Percentiles rank a stretch among this genome's conserved stretches.
phyloP scores from a whole-genome alignment of 192 early-diverging fungal species.

The Dimargaris cristalligena region DNA sequence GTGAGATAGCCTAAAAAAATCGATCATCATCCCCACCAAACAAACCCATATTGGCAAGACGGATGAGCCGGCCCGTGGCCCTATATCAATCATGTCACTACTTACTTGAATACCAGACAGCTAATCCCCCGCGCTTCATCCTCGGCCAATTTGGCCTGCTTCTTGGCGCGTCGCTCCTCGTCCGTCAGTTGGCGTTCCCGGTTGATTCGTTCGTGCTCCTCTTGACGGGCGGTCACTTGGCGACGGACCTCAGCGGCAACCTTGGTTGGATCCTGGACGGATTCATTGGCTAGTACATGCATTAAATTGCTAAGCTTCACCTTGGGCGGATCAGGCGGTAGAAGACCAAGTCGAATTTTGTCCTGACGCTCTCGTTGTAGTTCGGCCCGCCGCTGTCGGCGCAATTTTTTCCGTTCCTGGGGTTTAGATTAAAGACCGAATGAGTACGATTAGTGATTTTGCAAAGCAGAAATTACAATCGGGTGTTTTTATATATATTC shows the following conservation, averaged over 20 bases:
- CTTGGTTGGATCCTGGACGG: slow-evolving; percentile 84
- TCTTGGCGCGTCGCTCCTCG: slow-evolving; percentile 72
- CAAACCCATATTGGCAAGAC: no score
- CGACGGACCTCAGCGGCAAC: slow-evolving; percentile 82
- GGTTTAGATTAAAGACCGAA: not conserved
- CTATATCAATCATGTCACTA: slow-evolving; percentile 4
- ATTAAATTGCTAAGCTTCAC: slow-evolving; percentile 89
- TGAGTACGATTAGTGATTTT: not conserved
- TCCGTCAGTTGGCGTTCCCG: slow-evolving; percentile 68
- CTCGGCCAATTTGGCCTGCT: slow-evolving; percentile 46
- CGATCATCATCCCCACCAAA: no score
- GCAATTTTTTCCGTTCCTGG: slow-evolving; percentile 78
- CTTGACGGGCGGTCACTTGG: slow-evolving; percentile 64
- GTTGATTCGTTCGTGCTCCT: slow-evolving; percentile 70
- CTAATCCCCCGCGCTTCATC: slow-evolving; percentile 53
- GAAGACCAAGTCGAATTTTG: slow-evolving; percentile 79
- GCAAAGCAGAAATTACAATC: slow-evolving; percentile 21
- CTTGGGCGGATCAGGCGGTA: slow-evolving; percentile 83
- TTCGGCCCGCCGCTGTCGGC: slow-evolving; percentile 73
- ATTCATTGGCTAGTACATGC: slow-evolving; percentile 85
- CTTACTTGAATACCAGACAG: slow-evolving; percentile 71
- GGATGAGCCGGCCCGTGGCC: no score
- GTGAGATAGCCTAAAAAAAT: no score
- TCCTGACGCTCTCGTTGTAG: slow-evolving; percentile 84
- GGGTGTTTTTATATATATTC: slow-evolving; percentile 13